Percentiles rank a stretch among this genome's conserved stretches.
Conservation (phyloP, 148 eudicot genomes). For the Chenopodium formosanum region DNA sequence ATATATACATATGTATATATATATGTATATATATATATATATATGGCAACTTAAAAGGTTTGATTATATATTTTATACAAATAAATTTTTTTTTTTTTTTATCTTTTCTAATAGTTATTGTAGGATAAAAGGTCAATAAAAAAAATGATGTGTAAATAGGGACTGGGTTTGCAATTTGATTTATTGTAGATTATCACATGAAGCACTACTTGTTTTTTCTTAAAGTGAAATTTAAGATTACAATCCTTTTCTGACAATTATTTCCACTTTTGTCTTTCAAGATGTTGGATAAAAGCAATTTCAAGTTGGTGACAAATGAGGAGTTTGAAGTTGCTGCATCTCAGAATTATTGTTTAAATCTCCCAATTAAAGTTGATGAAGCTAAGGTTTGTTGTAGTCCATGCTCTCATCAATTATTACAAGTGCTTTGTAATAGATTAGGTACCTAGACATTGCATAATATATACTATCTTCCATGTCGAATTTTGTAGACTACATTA, state of each 20-base stretch:
- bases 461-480: background rate
- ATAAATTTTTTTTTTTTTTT: too few species aligned
- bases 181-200: too few species aligned
- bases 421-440: background rate
- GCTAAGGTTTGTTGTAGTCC: conserved; percentile 46
- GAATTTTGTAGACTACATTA: too few species aligned
- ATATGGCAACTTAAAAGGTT: too few species aligned
- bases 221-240: background rate
- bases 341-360: conserved; percentile 76
- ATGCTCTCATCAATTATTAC: background rate
- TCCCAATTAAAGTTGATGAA: conserved; percentile 88
- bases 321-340: conserved; percentile 82
- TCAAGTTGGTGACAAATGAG: conserved; percentile 62
- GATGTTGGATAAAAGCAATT: conserved; percentile 91
- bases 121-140: too few species aligned
- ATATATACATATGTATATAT: too few species aligned
- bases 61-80: too few species aligned
- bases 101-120: too few species aligned
- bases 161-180: too few species aligned
- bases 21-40: too few species aligned
- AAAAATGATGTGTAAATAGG: too few species aligned
- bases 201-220: too few species aligned
- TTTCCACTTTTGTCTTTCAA: conserved; percentile 25
- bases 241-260: conserved; percentile 9
- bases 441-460: background rate